phyloP scores from a whole-genome alignment of 768 basidiomycete species.

The Boletus rufocinnamomeus region DNA sequence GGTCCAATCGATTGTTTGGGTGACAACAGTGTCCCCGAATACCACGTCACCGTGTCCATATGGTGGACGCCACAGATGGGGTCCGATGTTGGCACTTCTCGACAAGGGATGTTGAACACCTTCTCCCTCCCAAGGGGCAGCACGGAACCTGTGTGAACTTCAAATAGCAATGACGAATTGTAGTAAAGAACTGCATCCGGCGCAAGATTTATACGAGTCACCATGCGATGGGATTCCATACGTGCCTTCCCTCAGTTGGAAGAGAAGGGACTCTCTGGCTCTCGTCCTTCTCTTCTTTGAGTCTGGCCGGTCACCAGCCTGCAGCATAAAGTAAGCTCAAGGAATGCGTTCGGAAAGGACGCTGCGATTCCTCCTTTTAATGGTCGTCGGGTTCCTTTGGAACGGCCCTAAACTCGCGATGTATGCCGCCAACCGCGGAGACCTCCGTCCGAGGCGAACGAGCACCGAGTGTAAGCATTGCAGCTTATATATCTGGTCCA shows the following conservation, averaged over 20 bases:
- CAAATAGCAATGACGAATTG: neutral
- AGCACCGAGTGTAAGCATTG: neutral
- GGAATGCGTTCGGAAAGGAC: neutral
- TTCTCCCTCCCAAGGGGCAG: neutral
- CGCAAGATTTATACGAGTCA: neutral
- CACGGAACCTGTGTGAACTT: neutral
- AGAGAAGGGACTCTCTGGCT: neutral
- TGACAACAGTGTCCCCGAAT: neutral
- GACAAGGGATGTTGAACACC: neutral
- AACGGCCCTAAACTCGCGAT: neutral
- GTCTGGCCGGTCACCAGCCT: neutral
- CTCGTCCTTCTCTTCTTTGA: neutral
- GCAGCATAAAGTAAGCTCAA: neutral
- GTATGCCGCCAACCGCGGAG: neutral
- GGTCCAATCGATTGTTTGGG: neutral
- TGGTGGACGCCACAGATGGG: neutral
- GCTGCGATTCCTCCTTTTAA: neutral
- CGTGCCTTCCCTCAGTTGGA: neutral
- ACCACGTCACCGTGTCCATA: neutral
- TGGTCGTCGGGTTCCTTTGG: neutral
- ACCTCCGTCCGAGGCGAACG: neutral
- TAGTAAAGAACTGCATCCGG: neutral
- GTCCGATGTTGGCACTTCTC: neutral
- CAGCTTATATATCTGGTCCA: neutral
- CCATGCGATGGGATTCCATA: neutral